Percentiles rank a stretch among this genome's conserved stretches.
Conservation (phyloP, 179 eudicot species). For the Heliamphora pulchella region DNA sequence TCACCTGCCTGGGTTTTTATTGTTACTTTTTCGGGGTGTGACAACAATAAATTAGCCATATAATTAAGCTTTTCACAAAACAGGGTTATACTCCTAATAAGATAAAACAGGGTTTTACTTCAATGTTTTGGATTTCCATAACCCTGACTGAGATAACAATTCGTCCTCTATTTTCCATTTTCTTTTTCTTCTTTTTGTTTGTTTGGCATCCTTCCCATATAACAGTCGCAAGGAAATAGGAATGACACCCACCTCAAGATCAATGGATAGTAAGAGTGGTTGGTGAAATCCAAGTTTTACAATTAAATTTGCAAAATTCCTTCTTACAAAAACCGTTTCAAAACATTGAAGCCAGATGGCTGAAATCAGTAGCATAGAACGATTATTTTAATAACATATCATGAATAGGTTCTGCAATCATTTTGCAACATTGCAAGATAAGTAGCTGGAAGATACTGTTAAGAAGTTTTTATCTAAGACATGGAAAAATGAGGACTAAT, state of each 20-base stretch:
- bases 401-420: too few species aligned
- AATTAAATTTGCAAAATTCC: too few species aligned
- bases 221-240: not conserved
- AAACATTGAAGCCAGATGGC: not conserved
- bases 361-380: not conserved
- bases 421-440: too few species aligned
- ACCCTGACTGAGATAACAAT: not conserved
- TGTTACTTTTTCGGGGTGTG: too few species aligned
- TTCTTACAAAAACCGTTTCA: too few species aligned
- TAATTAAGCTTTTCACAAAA: not conserved
- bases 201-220: not conserved
- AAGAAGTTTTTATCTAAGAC: not conserved
- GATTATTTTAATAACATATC: too few species aligned
- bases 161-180: not conserved
- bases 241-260: not conserved
- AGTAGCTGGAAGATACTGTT: too few species aligned
- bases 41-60: not conserved
- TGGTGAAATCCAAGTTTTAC: not conserved
- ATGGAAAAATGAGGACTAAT: not conserved
- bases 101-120: too few species aligned
- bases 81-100: not conserved
- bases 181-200: not conserved
- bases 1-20: too few species aligned
- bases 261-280: not conserved
- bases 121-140: not conserved